Percentiles rank a stretch among this genome's conserved stretches.
phyloP scores from a whole-genome alignment of 495 filamentous ascomycete genomes.

The Copromyces sp. region DNA sequence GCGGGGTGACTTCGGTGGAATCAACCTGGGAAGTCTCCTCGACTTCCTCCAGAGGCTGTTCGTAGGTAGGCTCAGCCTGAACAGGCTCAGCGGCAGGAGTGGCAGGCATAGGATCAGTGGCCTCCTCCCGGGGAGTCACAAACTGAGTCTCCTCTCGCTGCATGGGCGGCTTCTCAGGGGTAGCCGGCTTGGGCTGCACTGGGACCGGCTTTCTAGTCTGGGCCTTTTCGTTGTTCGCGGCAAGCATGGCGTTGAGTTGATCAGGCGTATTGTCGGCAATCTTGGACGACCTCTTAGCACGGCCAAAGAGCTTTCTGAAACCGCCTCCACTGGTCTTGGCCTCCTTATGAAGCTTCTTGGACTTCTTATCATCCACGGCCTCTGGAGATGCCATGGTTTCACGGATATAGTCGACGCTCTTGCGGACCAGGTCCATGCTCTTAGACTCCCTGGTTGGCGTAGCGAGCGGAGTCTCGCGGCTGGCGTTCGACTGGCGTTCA shows the following conservation, averaged over 20 bases:
- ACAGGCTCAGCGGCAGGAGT: slow-evolving; percentile 2
- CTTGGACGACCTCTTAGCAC: slow-evolving; percentile 47
- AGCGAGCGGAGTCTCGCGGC: slow-evolving; percentile 29
- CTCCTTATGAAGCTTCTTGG: slow-evolving; percentile 47
- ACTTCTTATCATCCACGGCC: slow-evolving; percentile 35
- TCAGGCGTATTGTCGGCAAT: slow-evolving; percentile 37
- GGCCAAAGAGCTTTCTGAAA: slow-evolving; percentile 54
- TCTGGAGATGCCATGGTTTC: slow-evolving; percentile 37
- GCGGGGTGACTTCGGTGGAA: slow-evolving; percentile 54
- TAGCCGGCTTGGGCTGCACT: slow-evolving; percentile 15
- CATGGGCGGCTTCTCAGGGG: slow-evolving; percentile 19
- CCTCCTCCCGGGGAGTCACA: slow-evolving; percentile 20
- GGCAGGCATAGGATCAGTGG: slow-evolving; percentile 14
- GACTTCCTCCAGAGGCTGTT: slow-evolving; percentile 35
- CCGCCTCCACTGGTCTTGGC: slow-evolving; percentile 33
- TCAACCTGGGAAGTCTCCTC: slow-evolving; percentile 49
- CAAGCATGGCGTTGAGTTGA: slow-evolving; percentile 28
- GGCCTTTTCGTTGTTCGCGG: slow-evolving; percentile 10
- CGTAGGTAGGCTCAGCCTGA: slow-evolving; percentile 29
- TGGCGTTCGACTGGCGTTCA: slow-evolving; percentile 21
- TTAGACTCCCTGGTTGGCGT: slow-evolving; percentile 27
- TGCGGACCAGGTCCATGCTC: slow-evolving; percentile 28
- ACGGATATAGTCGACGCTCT: slow-evolving; percentile 26
- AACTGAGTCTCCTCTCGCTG: slow-evolving; percentile 14
- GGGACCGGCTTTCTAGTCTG: slow-evolving; percentile 10